Evolutionary conservation across 305 asterid species (phyloP).

Genomic region (Fraxinus velutina): DNA sequence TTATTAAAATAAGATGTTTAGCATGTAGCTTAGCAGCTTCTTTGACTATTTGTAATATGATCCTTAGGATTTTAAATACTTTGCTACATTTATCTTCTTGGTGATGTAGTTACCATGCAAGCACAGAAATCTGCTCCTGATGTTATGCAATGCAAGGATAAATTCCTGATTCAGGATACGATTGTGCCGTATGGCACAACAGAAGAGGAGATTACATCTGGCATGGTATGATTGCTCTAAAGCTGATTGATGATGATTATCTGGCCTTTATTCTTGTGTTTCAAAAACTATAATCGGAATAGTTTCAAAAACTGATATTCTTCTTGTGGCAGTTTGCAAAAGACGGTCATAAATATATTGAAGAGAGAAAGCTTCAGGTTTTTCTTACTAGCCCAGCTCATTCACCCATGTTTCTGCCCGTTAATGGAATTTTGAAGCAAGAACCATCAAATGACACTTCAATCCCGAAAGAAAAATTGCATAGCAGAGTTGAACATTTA

Average conservation of each 20-base stretch:
- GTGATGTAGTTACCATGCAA: conserved; percentile 69
- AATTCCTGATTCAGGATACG: conserved; percentile 77
- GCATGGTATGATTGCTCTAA: conserved; percentile 52
- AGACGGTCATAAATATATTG: conserved; percentile 52
- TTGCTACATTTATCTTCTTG: not conserved
- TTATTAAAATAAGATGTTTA: not conserved
- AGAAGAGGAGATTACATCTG: conserved; percentile 65
- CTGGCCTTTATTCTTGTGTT: conserved; percentile 12
- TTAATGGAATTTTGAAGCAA: conserved; percentile 55
- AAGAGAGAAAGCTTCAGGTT: conserved; percentile 82
- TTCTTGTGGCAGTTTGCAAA: conserved; percentile 55
- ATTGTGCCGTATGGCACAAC: conserved; percentile 64
- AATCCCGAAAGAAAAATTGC: conserved; percentile 35
- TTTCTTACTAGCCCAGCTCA: conserved; percentile 45
- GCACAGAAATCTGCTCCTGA: conserved; percentile 64
- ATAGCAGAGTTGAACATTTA: conserved; percentile 44
- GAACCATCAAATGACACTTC: conserved; percentile 42
- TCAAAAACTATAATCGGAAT: not conserved
- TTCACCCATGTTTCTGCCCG: conserved; percentile 49
- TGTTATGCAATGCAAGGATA: conserved; percentile 76
- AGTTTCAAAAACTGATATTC: not conserved
- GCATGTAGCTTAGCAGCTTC: conserved; percentile 16
- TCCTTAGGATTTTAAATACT: not conserved
- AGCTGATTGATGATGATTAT: conserved; percentile 21
- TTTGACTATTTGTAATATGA: not conserved